Conservation (phyloP, 768 basidiomycete genomes). For the Austroboletus eburneus region DNA sequence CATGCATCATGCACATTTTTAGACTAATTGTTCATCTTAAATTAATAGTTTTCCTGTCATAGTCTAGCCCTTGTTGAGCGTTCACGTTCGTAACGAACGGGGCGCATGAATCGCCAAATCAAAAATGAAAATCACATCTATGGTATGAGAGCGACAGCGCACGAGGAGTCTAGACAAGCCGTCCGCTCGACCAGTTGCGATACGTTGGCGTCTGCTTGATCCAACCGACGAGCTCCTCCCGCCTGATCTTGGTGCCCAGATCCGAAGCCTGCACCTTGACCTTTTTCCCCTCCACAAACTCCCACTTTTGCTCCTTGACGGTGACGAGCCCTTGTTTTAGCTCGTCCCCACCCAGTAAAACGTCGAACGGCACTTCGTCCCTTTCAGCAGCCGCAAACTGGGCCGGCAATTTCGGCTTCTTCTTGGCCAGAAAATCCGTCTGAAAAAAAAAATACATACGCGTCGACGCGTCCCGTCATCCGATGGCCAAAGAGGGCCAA, state of each 20-base stretch:
- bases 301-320: conserved; percentile 90
- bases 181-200: conserved; percentile 29
- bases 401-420: conserved; percentile 79
- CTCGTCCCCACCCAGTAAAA: conserved; percentile 89
- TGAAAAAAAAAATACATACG: conserved; percentile 30
- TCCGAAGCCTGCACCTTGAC: conserved; percentile 54
- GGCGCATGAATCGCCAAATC: too few relatives aligned
- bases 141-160: too few relatives aligned
- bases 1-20: not conserved
- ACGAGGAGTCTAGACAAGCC: conserved; percentile 25
- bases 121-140: too few relatives aligned
- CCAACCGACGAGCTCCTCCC: conserved; percentile 60
- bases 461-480: too few relatives aligned
- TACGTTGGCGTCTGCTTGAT: conserved; percentile 42
- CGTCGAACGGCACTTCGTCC: conserved; percentile 89
- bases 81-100: too few relatives aligned
- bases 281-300: conserved; percentile 69
- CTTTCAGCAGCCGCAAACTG: conserved; percentile 91
- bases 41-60: too few relatives aligned
- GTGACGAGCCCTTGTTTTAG: conserved; percentile 77
- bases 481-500: conserved; percentile 6
- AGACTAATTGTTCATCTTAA: too few relatives aligned
- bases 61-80: too few relatives aligned
- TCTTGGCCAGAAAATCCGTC: conserved; percentile 92
- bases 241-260: conserved; percentile 62